Percentiles rank a stretch among this genome's conserved stretches.
phyloP scores from a whole-genome alignment of 192 early-diverging fungal species.

The Spizellomyces sp. region DNA sequence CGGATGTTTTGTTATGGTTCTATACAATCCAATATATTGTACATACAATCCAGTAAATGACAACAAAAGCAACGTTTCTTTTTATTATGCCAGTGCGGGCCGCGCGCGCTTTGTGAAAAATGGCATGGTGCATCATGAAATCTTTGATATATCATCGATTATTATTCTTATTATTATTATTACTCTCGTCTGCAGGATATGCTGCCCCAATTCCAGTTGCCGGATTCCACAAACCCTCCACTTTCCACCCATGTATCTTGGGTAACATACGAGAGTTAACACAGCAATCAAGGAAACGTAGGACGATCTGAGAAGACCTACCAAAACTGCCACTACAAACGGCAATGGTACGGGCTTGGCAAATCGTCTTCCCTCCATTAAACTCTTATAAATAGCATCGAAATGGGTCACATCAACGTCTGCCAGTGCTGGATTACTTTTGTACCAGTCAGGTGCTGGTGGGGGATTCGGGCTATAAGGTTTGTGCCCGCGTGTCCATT shows the following conservation, averaged over 20 bases:
- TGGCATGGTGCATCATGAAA: too few species aligned
- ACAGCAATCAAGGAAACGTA: background rate
- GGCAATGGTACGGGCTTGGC: conserved; percentile 45
- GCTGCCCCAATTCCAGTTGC: conserved; percentile 18
- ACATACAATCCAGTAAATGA: too few species aligned
- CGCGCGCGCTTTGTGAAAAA: too few species aligned
- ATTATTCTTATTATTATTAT: too few species aligned
- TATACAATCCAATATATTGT: too few species aligned
- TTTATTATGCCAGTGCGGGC: too few species aligned
- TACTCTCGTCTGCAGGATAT: background rate
- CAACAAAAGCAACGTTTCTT: too few species aligned
- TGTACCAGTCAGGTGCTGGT: conserved; percentile 28
- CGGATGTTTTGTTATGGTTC: background rate
- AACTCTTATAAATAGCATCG: conserved; percentile 44
- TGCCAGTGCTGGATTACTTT: conserved; percentile 31
- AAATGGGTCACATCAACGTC: conserved; percentile 47
- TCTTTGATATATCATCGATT: too few species aligned
- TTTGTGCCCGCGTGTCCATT: conserved; percentile 42
- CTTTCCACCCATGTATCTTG: conserved; percentile 52
- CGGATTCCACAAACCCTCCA: conserved; percentile 43
- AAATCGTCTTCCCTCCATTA: conserved; percentile 52
- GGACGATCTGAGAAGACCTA: conserved; percentile 1
- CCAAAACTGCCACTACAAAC: conserved; percentile 50
- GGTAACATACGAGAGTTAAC: background rate
- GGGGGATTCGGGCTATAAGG: conserved; percentile 38